phyloP scores from a whole-genome alignment of 208 protist genomes.

The Leptomonas pyrrhocoris region DNA sequence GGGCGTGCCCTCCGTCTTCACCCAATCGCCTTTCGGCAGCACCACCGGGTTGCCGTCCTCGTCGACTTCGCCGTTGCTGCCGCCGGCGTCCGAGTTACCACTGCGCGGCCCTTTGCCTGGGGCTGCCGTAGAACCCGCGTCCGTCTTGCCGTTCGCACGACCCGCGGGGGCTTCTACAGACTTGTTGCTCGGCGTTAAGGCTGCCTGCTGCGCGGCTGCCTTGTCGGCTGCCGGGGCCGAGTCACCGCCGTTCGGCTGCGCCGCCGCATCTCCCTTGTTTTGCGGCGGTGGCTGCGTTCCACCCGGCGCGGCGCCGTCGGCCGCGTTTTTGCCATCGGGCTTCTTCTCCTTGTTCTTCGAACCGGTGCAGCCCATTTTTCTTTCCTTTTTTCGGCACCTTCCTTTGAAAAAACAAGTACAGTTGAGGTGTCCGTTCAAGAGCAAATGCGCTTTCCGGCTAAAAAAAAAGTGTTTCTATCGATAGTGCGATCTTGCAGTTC shows the following conservation, averaged over 20 bases:
- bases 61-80: slow-evolving; percentile 34
- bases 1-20: slow-evolving; percentile 78
- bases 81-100: slow-evolving; percentile 9
- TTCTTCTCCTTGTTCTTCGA: slow-evolving; percentile 49
- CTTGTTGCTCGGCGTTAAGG: slow-evolving; percentile 16
- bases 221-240: not conserved
- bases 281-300: slow-evolving; percentile 20
- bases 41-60: slow-evolving; percentile 63
- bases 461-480: not conserved
- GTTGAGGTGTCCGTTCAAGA: not conserved
- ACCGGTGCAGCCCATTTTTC: slow-evolving; percentile 56
- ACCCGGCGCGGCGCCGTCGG: slow-evolving; percentile 3
- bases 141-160: slow-evolving; percentile 29
- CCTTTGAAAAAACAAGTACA: not conserved
- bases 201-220: not conserved
- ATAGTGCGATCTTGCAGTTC: not conserved
- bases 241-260: not conserved
- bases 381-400: slow-evolving; percentile 12
- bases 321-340: slow-evolving; percentile 6
- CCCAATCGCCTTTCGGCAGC: slow-evolving; percentile 83
- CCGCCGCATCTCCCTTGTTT: not conserved
- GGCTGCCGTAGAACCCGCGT: slow-evolving; percentile 24
- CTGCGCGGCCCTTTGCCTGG: slow-evolving; percentile 27
- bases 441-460: too few relatives aligned
- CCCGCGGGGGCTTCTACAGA: slow-evolving; percentile 29